These are phyloP conservation scores for Endocarpon pusillum DNA, from an alignment of 495 filamentous ascomycete species.

Conservation along the genomic window DNA sequence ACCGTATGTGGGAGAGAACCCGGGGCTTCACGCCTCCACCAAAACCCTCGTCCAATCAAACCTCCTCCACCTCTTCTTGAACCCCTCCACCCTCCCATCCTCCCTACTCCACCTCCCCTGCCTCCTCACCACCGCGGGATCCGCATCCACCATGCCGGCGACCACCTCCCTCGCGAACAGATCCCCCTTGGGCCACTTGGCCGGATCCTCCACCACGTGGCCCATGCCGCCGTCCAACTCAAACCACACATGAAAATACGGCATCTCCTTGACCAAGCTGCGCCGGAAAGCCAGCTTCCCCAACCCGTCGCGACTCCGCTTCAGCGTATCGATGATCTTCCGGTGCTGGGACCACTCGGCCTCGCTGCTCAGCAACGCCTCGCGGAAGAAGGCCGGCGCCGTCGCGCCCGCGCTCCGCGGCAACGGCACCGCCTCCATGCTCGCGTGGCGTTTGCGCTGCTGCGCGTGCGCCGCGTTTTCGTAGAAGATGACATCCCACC, in stretches of 20 bases:
- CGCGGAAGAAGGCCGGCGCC: slow-evolving; percentile 86
- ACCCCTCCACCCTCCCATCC: slow-evolving; percentile 59
- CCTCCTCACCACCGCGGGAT: slow-evolving; percentile 68
- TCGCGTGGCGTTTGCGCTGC: slow-evolving; percentile 60
- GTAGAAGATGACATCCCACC: slow-evolving; percentile 86
- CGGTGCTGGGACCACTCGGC: slow-evolving; percentile 92
- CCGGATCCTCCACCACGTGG: slow-evolving; percentile 78
- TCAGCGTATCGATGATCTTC: slow-evolving; percentile 79
- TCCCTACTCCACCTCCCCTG: slow-evolving; percentile 78
- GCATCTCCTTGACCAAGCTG: slow-evolving; percentile 86
- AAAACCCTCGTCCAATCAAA: slow-evolving; percentile 93
- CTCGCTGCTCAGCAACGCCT: slow-evolving; percentile 75
- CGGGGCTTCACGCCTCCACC: slow-evolving; percentile 27
- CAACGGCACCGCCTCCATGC: slow-evolving; percentile 72
- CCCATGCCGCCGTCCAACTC: slow-evolving; percentile 79
- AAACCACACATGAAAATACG: slow-evolving; percentile 98
- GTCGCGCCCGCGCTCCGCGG: slow-evolving; percentile 77
- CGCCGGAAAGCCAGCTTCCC: slow-evolving; percentile 72
- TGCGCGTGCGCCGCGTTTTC: slow-evolving; percentile 81
- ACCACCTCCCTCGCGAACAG: slow-evolving; percentile 84
- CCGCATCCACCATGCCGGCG: slow-evolving; percentile 82
- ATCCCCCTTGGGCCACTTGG: slow-evolving; percentile 82
- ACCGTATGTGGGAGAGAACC: neutral
- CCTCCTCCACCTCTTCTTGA: slow-evolving; percentile 72
- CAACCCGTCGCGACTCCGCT: slow-evolving; percentile 46